These are phyloP conservation scores for Amauroascus niger DNA, from an alignment of 2,329 filamentous ascomycete genomes.

Conservation along the genomic window DNA sequence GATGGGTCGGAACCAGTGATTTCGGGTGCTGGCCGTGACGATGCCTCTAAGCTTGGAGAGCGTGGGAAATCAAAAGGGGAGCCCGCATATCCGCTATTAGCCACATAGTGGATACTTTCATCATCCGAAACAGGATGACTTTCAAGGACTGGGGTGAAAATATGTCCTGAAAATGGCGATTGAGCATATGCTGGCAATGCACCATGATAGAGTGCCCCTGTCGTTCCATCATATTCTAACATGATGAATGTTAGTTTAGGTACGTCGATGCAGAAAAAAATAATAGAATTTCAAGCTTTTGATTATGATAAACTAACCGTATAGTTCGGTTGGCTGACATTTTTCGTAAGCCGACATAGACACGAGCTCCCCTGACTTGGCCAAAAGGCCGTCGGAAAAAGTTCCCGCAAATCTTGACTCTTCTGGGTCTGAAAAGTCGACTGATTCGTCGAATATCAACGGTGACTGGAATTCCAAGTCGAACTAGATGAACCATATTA, in stretches of 20 bases:
- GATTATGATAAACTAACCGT: constrained; percentile 56
- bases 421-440: constrained; percentile 39
- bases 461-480: constrained; percentile 39
- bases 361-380: constrained; percentile 53
- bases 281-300: background rate
- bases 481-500: constrained; percentile 24
- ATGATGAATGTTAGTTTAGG: constrained; percentile 11
- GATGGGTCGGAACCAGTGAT: constrained; percentile 62
- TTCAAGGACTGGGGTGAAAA: constrained; percentile 35
- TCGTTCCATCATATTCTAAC: constrained; percentile 30
- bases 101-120: constrained; percentile 33
- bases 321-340: constrained; percentile 62
- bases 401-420: constrained; percentile 37
- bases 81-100: constrained; percentile 29
- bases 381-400: constrained; percentile 44
- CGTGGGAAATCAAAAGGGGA: constrained; percentile 52
- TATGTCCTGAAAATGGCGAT: constrained; percentile 32
- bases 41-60: constrained; percentile 56
- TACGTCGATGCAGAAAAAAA: background rate
- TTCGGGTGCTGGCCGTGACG: constrained; percentile 51
- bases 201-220: constrained; percentile 2
- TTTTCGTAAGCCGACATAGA: constrained; percentile 80
- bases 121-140: constrained; percentile 35
- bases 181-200: constrained; percentile 26
- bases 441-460: constrained; percentile 40